These are phyloP conservation scores for Heterobasidion occidentale DNA, from an alignment of 1,284 basidiomycete genomes.

Conservation along the genomic window DNA sequence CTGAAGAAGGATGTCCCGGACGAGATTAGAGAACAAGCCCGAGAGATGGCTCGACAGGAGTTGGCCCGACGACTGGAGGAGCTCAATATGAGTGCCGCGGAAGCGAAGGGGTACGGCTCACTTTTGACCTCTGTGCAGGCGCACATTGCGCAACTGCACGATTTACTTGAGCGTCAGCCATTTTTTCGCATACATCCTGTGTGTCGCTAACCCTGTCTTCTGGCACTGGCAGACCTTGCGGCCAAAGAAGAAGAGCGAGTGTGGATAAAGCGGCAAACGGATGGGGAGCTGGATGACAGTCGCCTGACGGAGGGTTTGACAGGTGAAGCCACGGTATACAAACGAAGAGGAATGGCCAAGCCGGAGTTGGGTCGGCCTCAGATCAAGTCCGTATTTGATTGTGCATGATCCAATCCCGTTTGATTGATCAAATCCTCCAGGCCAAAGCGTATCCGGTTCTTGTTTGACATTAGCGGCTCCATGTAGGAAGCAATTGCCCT, in stretches of 20 bases:
- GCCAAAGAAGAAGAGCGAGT: constrained; percentile 62
- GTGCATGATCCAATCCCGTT: background rate
- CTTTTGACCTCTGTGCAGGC: constrained; percentile 46
- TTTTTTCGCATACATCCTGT: constrained; percentile 4
- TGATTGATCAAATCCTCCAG: constrained; percentile 20
- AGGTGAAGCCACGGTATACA: constrained; percentile 61
- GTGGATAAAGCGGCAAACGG: constrained; percentile 62
- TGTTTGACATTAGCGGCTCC: constrained; percentile 67
- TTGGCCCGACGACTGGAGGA: constrained; percentile 51
- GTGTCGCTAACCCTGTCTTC: background rate
- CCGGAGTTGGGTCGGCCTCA: constrained; percentile 60
- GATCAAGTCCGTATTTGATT: constrained; percentile 39
- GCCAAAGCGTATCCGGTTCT: constrained; percentile 57
- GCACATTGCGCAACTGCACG: constrained; percentile 49
- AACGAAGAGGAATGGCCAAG: constrained; percentile 59
- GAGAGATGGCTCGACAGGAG: constrained; percentile 58
- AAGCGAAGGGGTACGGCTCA: constrained; percentile 48
- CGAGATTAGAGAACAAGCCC: constrained; percentile 49
- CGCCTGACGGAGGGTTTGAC: constrained; percentile 60
- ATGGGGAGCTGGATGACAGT: constrained; percentile 60
- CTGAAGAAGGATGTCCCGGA: constrained; percentile 54
- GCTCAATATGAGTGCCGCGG: constrained; percentile 46
- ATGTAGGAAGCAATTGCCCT: constrained; percentile 32
- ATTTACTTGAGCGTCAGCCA: constrained; percentile 49
- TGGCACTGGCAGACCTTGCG: constrained; percentile 38